phyloP scores from a whole-genome alignment of 768 basidiomycete species.

The Megacollybia marginata region DNA sequence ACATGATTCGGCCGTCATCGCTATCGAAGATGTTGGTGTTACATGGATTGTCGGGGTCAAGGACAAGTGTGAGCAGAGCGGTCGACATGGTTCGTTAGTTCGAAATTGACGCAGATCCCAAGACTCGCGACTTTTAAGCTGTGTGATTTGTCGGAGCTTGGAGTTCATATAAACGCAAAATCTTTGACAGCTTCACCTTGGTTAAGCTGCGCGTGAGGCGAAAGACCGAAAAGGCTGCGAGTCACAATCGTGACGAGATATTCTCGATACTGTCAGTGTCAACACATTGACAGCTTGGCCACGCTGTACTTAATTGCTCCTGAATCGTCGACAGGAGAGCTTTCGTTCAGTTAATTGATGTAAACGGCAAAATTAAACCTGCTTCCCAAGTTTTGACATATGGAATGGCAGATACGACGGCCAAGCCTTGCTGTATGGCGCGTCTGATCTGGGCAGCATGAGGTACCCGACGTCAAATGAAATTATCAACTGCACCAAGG shows the following conservation, averaged over 20 bases:
- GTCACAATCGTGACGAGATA: not conserved
- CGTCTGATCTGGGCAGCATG: not conserved
- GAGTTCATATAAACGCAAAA: not conserved
- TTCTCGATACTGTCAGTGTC: no score
- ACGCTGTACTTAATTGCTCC: no score
- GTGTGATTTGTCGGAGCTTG: not conserved
- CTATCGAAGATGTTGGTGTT: conserved; percentile 28
- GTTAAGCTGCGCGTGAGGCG: not conserved
- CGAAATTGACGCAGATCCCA: no score
- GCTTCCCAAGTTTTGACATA: no score
- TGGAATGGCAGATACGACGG: no score
- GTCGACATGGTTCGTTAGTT: not conserved
- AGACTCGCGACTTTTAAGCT: not conserved
- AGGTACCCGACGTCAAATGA: no score
- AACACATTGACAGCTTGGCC: no score
- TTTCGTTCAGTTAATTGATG: no score
- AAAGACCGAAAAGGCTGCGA: not conserved
- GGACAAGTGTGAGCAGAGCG: conserved; percentile 18
- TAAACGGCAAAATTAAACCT: no score
- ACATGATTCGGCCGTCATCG: conserved; percentile 24
- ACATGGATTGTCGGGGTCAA: conserved; percentile 33
- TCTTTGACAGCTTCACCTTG: not conserved
- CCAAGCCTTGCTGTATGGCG: no score
- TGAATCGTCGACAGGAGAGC: no score
- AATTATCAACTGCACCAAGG: no score